Base-by-base conservation (phyloP, 1,139 yeast species). In the Casaregolazyma suthepensis region DNA sequence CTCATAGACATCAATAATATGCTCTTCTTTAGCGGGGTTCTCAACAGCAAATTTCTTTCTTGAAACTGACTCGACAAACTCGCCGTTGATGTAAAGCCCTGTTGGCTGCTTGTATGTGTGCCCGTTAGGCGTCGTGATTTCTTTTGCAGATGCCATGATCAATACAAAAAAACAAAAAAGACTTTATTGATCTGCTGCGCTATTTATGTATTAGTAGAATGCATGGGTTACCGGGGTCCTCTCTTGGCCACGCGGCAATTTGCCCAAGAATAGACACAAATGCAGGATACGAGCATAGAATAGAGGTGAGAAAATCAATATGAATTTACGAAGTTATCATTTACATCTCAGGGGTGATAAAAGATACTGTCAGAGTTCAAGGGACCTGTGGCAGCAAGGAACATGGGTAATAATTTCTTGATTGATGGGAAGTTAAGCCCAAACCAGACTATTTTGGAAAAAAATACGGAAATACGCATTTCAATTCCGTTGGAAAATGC, bases 21-120 rank as follows among this genome's bases (percentile, higher is more conserved):
- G 70, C 62, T 80, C 80, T 61, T 81, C 86, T 43, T 81, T 81
- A 53, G 69, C 59, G 23, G 73, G 72, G 61, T 66, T 65, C 50
- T 74, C 77, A 62, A 80, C 74, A 12, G 60, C 82, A 48, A 58
- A 48, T 46, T 58, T 82, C 64, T 81, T 78, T 37, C 89, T 89
- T 18, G 80, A 70, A 57, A 75, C 73, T 29, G 90, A 77, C 54
- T 77, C 71, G 57, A 85, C 85, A 65, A 84, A 88, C 69, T 87
- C 87, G 68, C 86, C 86, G 75, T 87, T 84, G 69, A 88, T 85
- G 76, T 87, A 87, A 65, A 88, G 75, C 56, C 96, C 96, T 15
- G 85, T 74, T 58, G 95, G 96, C 69, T 87, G 88, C 49, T 76
- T 74, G 75, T 70, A 75, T 52, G 67, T 69, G 38, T 72, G 60